A percentile compares a stretch with the other conserved stretches of the same genome.
Conservation (phyloP, 148 eudicot species). For the Cornus controversa region DNA sequence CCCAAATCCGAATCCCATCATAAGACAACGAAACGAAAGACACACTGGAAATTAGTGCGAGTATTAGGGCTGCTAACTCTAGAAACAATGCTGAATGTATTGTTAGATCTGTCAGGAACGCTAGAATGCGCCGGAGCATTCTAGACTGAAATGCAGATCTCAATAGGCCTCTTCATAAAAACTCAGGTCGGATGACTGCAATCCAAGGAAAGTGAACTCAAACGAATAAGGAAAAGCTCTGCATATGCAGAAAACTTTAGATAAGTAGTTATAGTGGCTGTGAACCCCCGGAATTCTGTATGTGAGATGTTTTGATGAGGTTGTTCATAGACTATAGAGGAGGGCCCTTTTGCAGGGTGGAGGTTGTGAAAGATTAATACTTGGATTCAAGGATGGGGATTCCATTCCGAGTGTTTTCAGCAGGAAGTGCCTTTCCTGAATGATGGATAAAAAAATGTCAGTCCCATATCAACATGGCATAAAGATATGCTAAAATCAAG, state of each 20-base stretch:
- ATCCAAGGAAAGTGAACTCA: slow-evolving; percentile 35
- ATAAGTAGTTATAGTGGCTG: slow-evolving; percentile 16
- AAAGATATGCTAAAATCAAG: neutral
- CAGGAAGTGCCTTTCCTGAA: slow-evolving; percentile 90
- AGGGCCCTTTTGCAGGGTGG: slow-evolving; percentile 92
- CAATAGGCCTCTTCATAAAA: slow-evolving; percentile 56
- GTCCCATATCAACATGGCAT: neutral
- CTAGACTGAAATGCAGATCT: slow-evolving; percentile 54
- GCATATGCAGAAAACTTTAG: slow-evolving; percentile 23
- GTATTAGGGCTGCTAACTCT: slow-evolving; percentile 26
- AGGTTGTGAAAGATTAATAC: slow-evolving; percentile 49
- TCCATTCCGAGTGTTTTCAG: slow-evolving; percentile 83
- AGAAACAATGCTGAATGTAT: slow-evolving; percentile 39
- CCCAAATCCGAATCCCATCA: slow-evolving; percentile 45
- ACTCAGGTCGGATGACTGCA: slow-evolving; percentile 68
- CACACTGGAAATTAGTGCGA: slow-evolving; percentile 24
- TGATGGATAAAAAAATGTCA: slow-evolving; percentile 17
- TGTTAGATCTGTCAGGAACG: slow-evolving; percentile 34
- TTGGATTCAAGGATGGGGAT: slow-evolving; percentile 44
- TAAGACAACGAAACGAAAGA: slow-evolving; percentile 37
- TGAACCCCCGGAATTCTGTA: neutral
- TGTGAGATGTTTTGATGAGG: slow-evolving; percentile 26
- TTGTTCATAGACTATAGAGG: slow-evolving; percentile 72
- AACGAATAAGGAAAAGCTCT: slow-evolving; percentile 30
- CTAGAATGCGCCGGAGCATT: slow-evolving; percentile 51